These are phyloP conservation scores for Oryza coarctata DNA, from an alignment of 176 grass and related monocot species.

Conservation along the genomic window DNA sequence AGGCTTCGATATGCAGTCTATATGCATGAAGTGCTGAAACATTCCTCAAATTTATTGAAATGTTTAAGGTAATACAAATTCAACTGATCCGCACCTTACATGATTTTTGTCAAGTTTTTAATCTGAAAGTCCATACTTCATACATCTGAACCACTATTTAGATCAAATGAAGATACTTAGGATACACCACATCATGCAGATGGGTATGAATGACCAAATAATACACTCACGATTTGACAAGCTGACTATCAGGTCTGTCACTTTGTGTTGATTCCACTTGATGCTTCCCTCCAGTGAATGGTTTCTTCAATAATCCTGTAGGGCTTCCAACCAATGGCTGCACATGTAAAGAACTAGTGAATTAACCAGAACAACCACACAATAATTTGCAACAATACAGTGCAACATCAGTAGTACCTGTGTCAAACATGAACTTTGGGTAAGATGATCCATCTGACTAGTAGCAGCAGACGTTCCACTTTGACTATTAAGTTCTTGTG, in stretches of 20 bases:
- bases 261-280: conserved; percentile 1
- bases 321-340: conserved; percentile 35
- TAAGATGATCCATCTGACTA: conserved; percentile 34
- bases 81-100: not conserved
- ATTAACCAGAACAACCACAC: not conserved
- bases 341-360: conserved; percentile 5
- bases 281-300: conserved; percentile 27
- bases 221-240: conserved; percentile 55
- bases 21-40: not conserved
- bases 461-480: conserved; percentile 28
- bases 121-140: conserved; percentile 3
- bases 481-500: conserved; percentile 36
- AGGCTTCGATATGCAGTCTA: not conserved
- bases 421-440: conserved; percentile 38
- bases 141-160: not conserved
- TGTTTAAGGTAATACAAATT: not conserved
- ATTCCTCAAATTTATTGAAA: conserved; percentile 1
- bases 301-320: conserved; percentile 33
- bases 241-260: conserved; percentile 31
- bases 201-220: not conserved
- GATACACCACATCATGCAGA: not conserved
- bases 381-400: conserved; percentile 3
- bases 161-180: not conserved
- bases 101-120: conserved; percentile 11
- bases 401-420: conserved; percentile 52